phyloP scores from a whole-genome alignment of 2,329 filamentous ascomycete species.

The Penicillium sp. region DNA sequence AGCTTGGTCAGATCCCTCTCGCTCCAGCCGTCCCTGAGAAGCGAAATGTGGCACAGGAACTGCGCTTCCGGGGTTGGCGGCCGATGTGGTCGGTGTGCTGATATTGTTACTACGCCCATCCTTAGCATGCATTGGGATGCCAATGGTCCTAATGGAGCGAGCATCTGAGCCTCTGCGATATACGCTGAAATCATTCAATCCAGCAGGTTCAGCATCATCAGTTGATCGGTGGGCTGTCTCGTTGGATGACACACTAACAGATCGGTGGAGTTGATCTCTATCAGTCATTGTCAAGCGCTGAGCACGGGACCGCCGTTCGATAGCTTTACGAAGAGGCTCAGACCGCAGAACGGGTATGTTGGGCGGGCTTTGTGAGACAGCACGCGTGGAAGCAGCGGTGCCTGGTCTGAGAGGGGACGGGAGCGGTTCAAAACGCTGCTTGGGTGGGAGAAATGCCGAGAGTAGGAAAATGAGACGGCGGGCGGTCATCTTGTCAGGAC shows the following conservation, averaged over 20 bases:
- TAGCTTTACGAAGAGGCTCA: constrained; percentile 59
- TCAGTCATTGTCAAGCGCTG: constrained; percentile 49
- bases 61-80: constrained; percentile 56
- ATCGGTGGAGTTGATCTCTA: constrained; percentile 40
- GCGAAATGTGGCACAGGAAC: constrained; percentile 60
- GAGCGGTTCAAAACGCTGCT: constrained; percentile 44
- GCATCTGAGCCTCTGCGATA: constrained; percentile 49
- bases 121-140: constrained; percentile 52
- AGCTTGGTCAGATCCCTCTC: constrained; percentile 30
- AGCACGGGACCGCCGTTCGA: constrained; percentile 56
- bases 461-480: constrained; percentile 63
- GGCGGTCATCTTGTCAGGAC: constrained; percentile 63
- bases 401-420: constrained; percentile 46
- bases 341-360: constrained; percentile 55
- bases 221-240: constrained; percentile 44
- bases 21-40: constrained; percentile 39
- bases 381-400: constrained; percentile 53
- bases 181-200: constrained; percentile 29
- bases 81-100: constrained; percentile 57
- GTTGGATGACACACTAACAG: constrained; percentile 51
- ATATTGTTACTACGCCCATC: constrained; percentile 52
- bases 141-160: constrained; percentile 48
- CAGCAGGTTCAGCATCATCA: constrained; percentile 38
- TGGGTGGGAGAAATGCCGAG: constrained; percentile 61
- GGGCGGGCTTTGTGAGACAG: constrained; percentile 60